Evolutionary conservation across 169 alveolate species (phyloP).

Genomic region (Blepharisma undulans): DNA sequence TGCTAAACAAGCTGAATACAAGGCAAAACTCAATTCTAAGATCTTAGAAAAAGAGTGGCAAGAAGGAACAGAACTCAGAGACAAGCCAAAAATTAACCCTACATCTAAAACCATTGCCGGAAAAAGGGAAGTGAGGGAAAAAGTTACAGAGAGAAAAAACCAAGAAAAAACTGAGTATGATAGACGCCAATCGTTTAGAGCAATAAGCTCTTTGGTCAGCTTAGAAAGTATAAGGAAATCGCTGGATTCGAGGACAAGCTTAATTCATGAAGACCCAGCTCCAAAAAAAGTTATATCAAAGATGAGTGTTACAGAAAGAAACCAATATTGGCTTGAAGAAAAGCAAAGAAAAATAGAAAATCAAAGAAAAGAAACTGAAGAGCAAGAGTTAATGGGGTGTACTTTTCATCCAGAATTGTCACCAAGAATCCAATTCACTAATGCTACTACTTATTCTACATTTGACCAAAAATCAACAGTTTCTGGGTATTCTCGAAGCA

Average conservation of each 20-base stretch:
- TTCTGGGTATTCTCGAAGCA: neutral
- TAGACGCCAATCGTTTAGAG: neutral
- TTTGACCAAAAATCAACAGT: neutral
- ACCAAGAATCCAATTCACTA: neutral
- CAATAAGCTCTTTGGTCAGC: neutral
- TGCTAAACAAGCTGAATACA: neutral
- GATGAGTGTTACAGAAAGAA: slow-evolving; percentile 24
- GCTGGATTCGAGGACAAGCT: neutral
- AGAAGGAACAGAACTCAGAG: neutral
- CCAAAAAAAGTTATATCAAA: neutral
- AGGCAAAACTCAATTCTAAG: neutral
- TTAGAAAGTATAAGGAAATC: neutral
- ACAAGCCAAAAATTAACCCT: neutral
- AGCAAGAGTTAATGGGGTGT: slow-evolving; percentile 21
- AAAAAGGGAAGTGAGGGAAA: neutral
- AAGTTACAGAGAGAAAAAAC: neutral
- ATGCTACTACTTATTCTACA: neutral
- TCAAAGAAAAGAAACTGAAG: neutral
- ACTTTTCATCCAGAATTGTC: slow-evolving; percentile 25
- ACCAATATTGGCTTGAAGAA: slow-evolving; percentile 16
- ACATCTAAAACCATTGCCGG: neutral
- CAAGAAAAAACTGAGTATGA: neutral
- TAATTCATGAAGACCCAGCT: neutral
- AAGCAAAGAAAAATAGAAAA: neutral
- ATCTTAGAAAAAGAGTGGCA: neutral